These are phyloP conservation scores for Fusarium ambrosium DNA, from an alignment of 2,329 filamentous ascomycete genomes.

Conservation along the genomic window DNA sequence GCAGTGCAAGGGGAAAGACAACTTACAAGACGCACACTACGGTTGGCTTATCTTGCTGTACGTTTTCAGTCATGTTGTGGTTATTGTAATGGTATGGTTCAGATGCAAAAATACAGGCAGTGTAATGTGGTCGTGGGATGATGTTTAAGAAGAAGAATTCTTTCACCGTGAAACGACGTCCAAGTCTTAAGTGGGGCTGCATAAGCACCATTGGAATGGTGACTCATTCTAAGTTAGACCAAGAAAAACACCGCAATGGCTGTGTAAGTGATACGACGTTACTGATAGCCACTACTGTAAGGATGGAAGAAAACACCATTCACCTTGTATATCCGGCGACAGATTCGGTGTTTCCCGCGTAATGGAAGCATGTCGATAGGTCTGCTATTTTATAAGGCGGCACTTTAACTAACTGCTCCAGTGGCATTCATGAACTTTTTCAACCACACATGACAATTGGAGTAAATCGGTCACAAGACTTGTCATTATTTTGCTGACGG, in stretches of 20 bases:
- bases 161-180: not conserved
- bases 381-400: too few species aligned
- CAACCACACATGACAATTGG: too few species aligned
- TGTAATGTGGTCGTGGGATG: not conserved
- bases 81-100: not conserved
- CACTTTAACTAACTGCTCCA: too few species aligned
- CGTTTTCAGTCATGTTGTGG: not conserved
- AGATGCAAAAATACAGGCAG: not conserved
- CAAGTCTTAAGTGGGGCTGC: not conserved
- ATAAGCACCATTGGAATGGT: not conserved
- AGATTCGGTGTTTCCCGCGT: not conserved
- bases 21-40: constrained; percentile 1
- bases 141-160: not conserved
- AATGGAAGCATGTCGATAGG: too few species aligned
- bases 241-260: not conserved
- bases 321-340: not conserved
- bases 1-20: not conserved
- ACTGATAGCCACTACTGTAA: not conserved
- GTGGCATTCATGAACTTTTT: too few species aligned
- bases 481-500: too few species aligned
- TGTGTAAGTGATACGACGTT: not conserved
- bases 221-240: not conserved
- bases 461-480: too few species aligned
- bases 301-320: not conserved
- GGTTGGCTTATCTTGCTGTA: not conserved